Evolutionary conservation across 2,329 filamentous ascomycete genomes (phyloP).

Genomic region (Aspergillus sp.): DNA sequence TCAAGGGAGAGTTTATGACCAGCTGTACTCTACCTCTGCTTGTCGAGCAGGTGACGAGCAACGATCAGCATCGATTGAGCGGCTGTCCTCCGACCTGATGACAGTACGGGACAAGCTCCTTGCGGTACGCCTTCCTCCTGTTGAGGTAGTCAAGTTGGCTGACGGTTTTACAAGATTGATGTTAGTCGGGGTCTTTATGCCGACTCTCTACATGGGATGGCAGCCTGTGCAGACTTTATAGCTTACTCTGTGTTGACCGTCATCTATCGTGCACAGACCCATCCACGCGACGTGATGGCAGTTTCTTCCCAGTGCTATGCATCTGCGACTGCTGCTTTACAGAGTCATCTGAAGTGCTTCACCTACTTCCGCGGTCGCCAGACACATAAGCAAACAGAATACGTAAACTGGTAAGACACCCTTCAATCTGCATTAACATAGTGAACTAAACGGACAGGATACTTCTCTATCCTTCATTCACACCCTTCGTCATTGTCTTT

Average conservation of each 20-base stretch:
- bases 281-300: slow-evolving; percentile 24
- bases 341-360: slow-evolving; percentile 31
- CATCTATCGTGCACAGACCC: slow-evolving; percentile 29
- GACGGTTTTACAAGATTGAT: slow-evolving; percentile 20
- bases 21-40: slow-evolving; percentile 26
- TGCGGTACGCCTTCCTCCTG: slow-evolving; percentile 15
- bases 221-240: slow-evolving; percentile 29
- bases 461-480: slow-evolving; percentile 29
- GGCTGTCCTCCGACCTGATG: slow-evolving; percentile 26
- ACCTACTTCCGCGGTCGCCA: slow-evolving; percentile 26
- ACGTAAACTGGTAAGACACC: slow-evolving; percentile 27
- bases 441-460: slow-evolving; percentile 17
- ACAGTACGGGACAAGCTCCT: slow-evolving; percentile 25
- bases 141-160: not conserved
- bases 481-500: slow-evolving; percentile 32
- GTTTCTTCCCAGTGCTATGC: slow-evolving; percentile 30
- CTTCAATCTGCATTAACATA: not conserved
- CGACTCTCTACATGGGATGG: slow-evolving; percentile 29
- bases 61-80: slow-evolving; percentile 19
- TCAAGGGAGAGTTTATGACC: slow-evolving; percentile 29
- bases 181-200: slow-evolving; percentile 26
- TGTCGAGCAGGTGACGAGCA: slow-evolving; percentile 17
- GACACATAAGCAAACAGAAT: slow-evolving; percentile 31
- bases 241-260: slow-evolving; percentile 27
- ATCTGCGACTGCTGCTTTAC: slow-evolving; percentile 25